Percentiles rank a stretch among this genome's conserved stretches.
Evolutionary conservation across 1,284 basidiomycete genomes (phyloP).

Genomic region (Trichosporon ovoides): DNA sequence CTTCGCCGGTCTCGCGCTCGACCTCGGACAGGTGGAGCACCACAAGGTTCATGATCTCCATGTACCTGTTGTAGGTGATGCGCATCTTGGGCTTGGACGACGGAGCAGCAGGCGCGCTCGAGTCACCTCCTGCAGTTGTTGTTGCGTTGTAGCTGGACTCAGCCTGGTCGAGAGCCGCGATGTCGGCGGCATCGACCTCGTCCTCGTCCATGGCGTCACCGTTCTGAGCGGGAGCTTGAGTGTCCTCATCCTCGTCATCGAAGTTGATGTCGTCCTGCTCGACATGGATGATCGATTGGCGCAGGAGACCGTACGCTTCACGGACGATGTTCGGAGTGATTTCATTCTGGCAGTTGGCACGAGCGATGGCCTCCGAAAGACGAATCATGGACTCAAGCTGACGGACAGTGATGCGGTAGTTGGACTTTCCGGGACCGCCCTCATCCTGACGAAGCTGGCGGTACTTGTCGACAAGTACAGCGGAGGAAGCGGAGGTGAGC

Average conservation of each 20-base stretch:
- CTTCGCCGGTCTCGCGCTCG: constrained; percentile 70
- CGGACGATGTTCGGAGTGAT: constrained; percentile 89
- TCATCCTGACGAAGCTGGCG: constrained; percentile 89
- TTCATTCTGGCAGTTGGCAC: constrained; percentile 90
- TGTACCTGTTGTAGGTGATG: constrained; percentile 91
- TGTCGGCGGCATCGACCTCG: constrained; percentile 58
- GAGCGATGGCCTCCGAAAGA: constrained; percentile 90
- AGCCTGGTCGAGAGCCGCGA: constrained; percentile 50
- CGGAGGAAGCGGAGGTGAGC: constrained; percentile 87
- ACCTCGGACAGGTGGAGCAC: constrained; percentile 73
- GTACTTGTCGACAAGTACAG: constrained; percentile 94
- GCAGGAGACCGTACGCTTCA: constrained; percentile 87
- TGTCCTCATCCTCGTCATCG: constrained; percentile 73
- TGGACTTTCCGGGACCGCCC: constrained; percentile 77
- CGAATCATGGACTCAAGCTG: constrained; percentile 99
- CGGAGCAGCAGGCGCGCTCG: constrained; percentile 4
- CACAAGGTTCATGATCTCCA: constrained; percentile 71
- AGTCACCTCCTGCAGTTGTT: constrained; percentile 36
- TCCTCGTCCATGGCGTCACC: constrained; percentile 59
- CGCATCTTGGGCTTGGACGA: constrained; percentile 66
- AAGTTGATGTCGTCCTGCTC: constrained; percentile 98
- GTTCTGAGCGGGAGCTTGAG: constrained; percentile 51
- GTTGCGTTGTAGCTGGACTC: constrained; percentile 43
- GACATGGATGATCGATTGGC: constrained; percentile 98
- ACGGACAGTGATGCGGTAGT: constrained; percentile 95